Evolutionary conservation across 164 flowering plant species (phyloP), one percentile per base, ranked within the genome.

Genomic region (Magnolia changhungtana): DNA sequence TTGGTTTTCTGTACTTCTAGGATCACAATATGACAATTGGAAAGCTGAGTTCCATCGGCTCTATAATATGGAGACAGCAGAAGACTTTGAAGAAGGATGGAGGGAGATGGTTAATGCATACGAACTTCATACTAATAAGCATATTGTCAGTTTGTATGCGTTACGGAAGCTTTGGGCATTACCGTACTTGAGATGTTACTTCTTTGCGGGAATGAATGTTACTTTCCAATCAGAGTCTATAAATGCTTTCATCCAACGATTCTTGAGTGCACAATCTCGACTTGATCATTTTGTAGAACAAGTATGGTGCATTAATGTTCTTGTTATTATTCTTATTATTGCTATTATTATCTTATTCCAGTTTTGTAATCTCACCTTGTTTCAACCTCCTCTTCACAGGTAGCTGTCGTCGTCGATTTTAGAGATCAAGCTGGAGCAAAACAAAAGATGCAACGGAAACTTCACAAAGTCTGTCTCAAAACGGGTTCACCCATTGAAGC

Each of bases 401-500:
- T 89, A 61, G 87, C 89, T 69, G 71, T 74, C 21, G 73, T 89
- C 73, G 87, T 86, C 76, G 90, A 91, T 45, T 84, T 68, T 72
- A 87, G 79, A 65, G 90, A 91, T 77, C 87, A 78, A 45, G 78
- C 78, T 29, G 90, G 86, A 77, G 71, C 79, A 50, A 88, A 86
- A 81, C 87, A 83, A 68, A 90, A 88, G 80, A 82, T 82, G 83
- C 90, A 87, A 50, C 80, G 77, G 50, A 92, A 86, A 75, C 59
- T 80, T 45, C 86, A 84, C 50, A 90, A 88, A 79, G 83, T 87
- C 63, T 74, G 80, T 77, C 88, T 91, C 29, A 90, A 88, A 87
- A 88, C 93, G 1, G 94, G 94, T 31, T 90, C 98, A 29, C 98
- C 96, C 20, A 86, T 91, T 67, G 98, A 93, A 80, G 88, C 90